Conservation (phyloP, 768 basidiomycete species). For the Mycena leptocephala region DNA sequence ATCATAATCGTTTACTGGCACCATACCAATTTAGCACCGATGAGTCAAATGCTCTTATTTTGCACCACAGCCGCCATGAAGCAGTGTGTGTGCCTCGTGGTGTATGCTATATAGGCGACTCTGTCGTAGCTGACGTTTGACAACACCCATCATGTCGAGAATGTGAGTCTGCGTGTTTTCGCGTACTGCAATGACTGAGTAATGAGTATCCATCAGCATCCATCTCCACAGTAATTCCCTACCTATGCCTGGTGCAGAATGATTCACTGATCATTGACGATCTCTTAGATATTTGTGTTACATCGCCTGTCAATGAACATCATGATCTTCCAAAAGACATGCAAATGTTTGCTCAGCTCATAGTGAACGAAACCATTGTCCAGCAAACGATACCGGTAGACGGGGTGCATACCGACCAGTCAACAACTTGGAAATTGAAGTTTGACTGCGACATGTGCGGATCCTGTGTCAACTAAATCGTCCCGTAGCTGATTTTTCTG, state of each 20-base stretch:
- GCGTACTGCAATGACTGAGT: background rate
- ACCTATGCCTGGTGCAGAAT: background rate
- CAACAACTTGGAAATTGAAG: constrained; percentile 13
- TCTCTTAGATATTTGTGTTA: constrained; percentile 8
- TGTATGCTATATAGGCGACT: background rate
- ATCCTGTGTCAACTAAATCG: background rate
- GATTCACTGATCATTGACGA: background rate
- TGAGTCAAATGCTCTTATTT: background rate
- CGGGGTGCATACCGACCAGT: background rate
- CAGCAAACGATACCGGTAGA: constrained; percentile 4
- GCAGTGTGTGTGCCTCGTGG: background rate
- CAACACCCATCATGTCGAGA: background rate
- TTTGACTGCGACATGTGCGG: constrained; percentile 7
- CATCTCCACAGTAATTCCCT: background rate
- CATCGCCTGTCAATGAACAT: background rate
- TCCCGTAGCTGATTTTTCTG: background rate
- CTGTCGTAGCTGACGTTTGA: background rate
- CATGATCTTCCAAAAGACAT: constrained; percentile 1
- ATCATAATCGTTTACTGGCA: background rate
- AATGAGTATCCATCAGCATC: background rate
- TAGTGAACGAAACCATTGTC: background rate
- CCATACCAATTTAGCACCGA: background rate
- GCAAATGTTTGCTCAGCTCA: constrained; percentile 22
- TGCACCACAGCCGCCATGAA: background rate
- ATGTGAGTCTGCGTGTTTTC: constrained; percentile 4